Percentiles rank a stretch among this genome's conserved stretches.
These are phyloP conservation scores for Platismatia glauca DNA, from an alignment of 495 filamentous ascomycete species.

Conservation along the genomic window DNA sequence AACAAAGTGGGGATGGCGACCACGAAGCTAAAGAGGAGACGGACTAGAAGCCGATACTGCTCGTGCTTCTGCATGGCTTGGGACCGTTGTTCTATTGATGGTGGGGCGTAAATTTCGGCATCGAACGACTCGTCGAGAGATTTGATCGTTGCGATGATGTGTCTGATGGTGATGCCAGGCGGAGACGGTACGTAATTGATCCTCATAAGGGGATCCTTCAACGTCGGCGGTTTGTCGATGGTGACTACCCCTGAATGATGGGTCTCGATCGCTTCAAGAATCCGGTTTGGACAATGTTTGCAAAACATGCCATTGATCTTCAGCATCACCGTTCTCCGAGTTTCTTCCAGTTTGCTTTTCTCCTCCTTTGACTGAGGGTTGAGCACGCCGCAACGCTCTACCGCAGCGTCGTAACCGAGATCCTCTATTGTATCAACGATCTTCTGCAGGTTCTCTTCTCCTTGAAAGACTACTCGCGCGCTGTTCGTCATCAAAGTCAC, in stretches of 20 bases:
- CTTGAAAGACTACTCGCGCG: conserved; percentile 46
- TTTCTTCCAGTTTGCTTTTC: conserved; percentile 13
- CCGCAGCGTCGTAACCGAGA: conserved; percentile 63
- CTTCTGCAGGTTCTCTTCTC: conserved; percentile 42
- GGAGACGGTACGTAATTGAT: conserved; percentile 60
- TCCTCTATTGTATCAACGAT: conserved; percentile 68
- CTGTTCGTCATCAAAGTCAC: conserved; percentile 54
- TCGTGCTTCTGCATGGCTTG: conserved; percentile 59
- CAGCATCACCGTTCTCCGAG: conserved; percentile 53
- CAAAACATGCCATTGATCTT: conserved; percentile 81
- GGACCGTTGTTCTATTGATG: conserved; percentile 77
- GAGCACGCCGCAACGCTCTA: conserved; percentile 35
- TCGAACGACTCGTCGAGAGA: conserved; percentile 54
- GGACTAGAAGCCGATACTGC: conserved; percentile 48
- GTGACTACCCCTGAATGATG: conserved; percentile 37
- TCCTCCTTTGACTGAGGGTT: conserved; percentile 1
- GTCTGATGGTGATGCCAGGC: conserved; percentile 66
- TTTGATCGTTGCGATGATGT: conserved; percentile 60
- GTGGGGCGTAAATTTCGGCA: conserved; percentile 65
- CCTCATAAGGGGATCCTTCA: conserved; percentile 55
- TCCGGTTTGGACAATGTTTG: conserved; percentile 63
- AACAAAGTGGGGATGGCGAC: conserved; percentile 79
- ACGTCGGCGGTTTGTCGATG: conserved; percentile 42
- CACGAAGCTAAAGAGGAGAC: conserved; percentile 61
- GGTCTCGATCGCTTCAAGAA: conserved; percentile 44